phyloP scores from a whole-genome alignment of 2,329 filamentous ascomycete species.

The Canariomyces notabilis region DNA sequence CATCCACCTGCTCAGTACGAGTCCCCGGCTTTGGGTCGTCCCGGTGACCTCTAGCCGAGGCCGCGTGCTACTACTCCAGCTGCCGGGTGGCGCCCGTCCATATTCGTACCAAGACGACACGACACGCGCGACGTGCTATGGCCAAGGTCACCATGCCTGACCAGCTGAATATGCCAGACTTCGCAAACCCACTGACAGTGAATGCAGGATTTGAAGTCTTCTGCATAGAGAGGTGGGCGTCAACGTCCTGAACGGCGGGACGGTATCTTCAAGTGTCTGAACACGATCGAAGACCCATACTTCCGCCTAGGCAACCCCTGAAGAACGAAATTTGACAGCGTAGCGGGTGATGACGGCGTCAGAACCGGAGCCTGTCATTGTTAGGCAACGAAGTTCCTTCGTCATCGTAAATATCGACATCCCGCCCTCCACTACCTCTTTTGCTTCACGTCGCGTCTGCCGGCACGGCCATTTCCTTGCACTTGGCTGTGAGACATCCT shows the following conservation, averaged over 20 bases:
- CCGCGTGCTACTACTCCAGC: slow-evolving; percentile 31
- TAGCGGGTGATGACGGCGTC: neutral
- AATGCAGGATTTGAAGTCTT: slow-evolving; percentile 30
- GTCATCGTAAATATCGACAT: slow-evolving; percentile 22
- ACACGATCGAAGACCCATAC: slow-evolving; percentile 21
- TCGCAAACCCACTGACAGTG: slow-evolving; percentile 28
- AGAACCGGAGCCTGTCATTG: neutral
- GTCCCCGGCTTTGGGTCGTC: neutral
- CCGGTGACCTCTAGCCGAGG: neutral
- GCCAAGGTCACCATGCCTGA: slow-evolving; percentile 34
- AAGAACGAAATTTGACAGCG: slow-evolving; percentile 7
- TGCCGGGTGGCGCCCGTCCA: slow-evolving; percentile 27
- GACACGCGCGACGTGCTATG: slow-evolving; percentile 31
- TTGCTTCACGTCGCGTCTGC: too few species aligned
- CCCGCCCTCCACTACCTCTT: slow-evolving; percentile 4
- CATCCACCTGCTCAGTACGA: too few species aligned
- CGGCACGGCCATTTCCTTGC: neutral
- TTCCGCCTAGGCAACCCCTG: slow-evolving; percentile 26
- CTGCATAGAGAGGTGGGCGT: slow-evolving; percentile 28
- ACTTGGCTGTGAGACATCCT: neutral
- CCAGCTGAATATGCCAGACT: slow-evolving; percentile 31
- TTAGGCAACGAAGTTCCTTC: slow-evolving; percentile 14
- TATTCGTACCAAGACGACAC: slow-evolving; percentile 28
- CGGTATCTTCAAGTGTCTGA: slow-evolving; percentile 20
- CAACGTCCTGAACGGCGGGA: slow-evolving; percentile 6